A percentile compares a stretch with the other conserved stretches of the same genome.
These are phyloP conservation scores for Stephania japonica DNA, from an alignment of 164 flowering plant genomes.

Conservation along the genomic window DNA sequence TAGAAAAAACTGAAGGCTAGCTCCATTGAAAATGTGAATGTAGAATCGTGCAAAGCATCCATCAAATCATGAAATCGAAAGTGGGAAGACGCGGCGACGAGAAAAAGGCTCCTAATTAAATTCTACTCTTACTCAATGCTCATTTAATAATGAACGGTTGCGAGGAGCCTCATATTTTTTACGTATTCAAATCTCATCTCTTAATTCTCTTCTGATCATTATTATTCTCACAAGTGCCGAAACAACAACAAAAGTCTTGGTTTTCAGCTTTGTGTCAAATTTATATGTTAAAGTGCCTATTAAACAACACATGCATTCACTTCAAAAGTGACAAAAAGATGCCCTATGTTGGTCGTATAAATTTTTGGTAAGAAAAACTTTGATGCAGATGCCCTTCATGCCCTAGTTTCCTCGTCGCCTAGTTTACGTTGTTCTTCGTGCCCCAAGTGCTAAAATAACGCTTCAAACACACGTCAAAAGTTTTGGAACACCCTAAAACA, in stretches of 20 bases:
- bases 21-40: no score
- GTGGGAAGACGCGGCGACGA: constrained; percentile 8
- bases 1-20: no score
- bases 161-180: neutral
- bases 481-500: no score
- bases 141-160: neutral
- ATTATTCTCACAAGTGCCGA: neutral
- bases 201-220: neutral
- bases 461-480: no score
- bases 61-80: neutral
- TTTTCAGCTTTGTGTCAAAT: constrained; percentile 4
- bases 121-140: neutral
- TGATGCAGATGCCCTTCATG: neutral
- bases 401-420: constrained; percentile 6
- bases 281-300: neutral
- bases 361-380: neutral
- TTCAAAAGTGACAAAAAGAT: constrained; percentile 2
- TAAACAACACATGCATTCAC: constrained; percentile 1
- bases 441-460: no score
- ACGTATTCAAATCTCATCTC: neutral
- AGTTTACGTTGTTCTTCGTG: neutral
- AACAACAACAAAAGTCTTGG: neutral
- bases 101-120: neutral
- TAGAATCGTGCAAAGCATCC: neutral
- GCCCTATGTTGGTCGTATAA: neutral